Evolutionary conservation across 2,329 filamentous ascomycete genomes (phyloP).

Genomic region (Verticillium nonalfalfae): DNA sequence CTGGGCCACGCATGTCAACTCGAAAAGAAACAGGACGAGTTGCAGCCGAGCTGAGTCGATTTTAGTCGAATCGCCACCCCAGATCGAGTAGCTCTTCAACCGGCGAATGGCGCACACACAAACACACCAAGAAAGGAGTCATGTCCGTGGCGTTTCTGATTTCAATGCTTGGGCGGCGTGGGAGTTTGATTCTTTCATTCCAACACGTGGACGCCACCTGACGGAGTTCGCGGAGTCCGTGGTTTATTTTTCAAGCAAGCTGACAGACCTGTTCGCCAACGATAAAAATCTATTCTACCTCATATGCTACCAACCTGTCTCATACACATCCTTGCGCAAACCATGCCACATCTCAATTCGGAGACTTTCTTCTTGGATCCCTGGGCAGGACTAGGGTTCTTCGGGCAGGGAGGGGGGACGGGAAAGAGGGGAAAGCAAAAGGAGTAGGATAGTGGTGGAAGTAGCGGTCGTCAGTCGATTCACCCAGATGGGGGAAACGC

Average conservation of each 20-base stretch:
- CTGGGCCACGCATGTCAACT: neutral
- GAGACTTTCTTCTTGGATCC: neutral
- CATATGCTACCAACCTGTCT: neutral
- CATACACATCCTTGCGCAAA: neutral
- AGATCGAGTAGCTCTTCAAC: neutral
- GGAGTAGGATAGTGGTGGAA: neutral
- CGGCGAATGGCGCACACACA: conserved; percentile 13
- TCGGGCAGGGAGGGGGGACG: neutral
- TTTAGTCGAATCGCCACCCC: neutral
- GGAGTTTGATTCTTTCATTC: neutral
- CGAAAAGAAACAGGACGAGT: neutral
- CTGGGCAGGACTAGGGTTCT: neutral
- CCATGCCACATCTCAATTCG: neutral
- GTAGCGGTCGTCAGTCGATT: neutral
- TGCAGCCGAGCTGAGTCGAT: neutral
- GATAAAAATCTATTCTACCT: neutral
- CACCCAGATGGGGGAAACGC: neutral
- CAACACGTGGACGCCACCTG: neutral
- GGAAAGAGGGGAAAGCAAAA: neutral
- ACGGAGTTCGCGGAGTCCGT: neutral
- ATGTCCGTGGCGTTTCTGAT: neutral
- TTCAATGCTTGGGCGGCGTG: neutral
- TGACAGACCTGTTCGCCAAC: neutral
- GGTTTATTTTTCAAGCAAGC: neutral
- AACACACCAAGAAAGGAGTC: conserved; percentile 1